phyloP scores from a whole-genome alignment of 345 rosid species.

The Cardiospermum halicacabum region DNA sequence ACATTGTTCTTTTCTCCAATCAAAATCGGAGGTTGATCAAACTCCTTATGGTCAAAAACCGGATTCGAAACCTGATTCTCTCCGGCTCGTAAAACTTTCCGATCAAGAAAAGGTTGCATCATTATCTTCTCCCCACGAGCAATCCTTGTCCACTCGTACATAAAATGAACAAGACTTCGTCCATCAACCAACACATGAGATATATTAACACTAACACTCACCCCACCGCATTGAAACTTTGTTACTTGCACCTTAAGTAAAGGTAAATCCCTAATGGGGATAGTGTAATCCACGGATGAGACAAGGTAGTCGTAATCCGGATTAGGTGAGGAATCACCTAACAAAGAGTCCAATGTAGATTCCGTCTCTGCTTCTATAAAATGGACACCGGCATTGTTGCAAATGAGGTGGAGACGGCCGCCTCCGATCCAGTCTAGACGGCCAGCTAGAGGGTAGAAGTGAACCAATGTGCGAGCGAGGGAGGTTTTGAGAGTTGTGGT shows the following conservation, averaged over 20 bases:
- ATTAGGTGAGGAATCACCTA: slow-evolving; percentile 32
- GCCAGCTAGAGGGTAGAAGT: slow-evolving; percentile 61
- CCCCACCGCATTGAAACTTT: slow-evolving; percentile 47
- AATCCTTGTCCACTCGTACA: slow-evolving; percentile 49
- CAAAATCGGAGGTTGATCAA: slow-evolving; percentile 41
- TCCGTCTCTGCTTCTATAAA: slow-evolving; percentile 43
- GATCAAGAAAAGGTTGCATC: slow-evolving; percentile 33
- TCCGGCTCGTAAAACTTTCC: slow-evolving; percentile 35
- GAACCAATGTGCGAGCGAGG: slow-evolving; percentile 31
- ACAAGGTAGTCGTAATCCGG: slow-evolving; percentile 32
- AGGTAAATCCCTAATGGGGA: slow-evolving; percentile 41
- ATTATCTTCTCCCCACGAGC: slow-evolving; percentile 34
- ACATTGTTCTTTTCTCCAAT: slow-evolving; percentile 29
- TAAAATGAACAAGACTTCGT: slow-evolving; percentile 47
- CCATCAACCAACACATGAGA: slow-evolving; percentile 62
- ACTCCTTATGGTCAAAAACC: slow-evolving; percentile 31
- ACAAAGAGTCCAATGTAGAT: slow-evolving; percentile 27
- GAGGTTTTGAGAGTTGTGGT: slow-evolving; percentile 34
- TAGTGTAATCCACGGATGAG: slow-evolving; percentile 38
- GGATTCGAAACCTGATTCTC: slow-evolving; percentile 20
- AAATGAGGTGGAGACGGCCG: slow-evolving; percentile 44
- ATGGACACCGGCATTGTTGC: slow-evolving; percentile 37
- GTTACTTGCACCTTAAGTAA: slow-evolving; percentile 46
- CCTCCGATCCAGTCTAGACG: slow-evolving; percentile 44
- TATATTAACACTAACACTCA: slow-evolving; percentile 36